phyloP scores from a whole-genome alignment of 768 basidiomycete genomes.

The Mrakia hoshinonis region DNA sequence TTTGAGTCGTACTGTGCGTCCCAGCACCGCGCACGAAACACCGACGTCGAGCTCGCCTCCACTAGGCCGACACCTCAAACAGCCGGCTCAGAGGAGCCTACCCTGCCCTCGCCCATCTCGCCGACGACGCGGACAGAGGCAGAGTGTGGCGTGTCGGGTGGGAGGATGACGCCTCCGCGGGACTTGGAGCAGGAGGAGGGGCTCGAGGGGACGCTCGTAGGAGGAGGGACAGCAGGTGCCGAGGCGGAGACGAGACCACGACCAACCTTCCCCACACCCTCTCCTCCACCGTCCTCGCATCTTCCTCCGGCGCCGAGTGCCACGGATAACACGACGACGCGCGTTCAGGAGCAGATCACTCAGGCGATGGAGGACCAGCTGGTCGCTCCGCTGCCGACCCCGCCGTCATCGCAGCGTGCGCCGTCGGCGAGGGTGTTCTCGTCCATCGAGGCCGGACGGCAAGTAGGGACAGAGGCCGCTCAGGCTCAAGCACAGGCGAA shows the following conservation, averaged over 20 bases:
- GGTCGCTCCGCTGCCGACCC: neutral
- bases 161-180: slow-evolving; percentile 5
- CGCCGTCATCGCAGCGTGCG: neutral
- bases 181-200: slow-evolving; percentile 26
- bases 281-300: neutral
- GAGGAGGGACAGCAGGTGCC: neutral
- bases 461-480: neutral
- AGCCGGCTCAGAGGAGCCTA: neutral
- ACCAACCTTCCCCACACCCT: neutral
- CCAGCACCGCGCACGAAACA: neutral
- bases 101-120: slow-evolving; percentile 48
- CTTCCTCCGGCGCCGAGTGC: neutral
- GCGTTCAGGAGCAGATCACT: slow-evolving; percentile 15
- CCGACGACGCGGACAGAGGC: neutral
- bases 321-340: too few relatives aligned
- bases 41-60: neutral
- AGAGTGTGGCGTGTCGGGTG: neutral
- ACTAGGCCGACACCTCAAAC: neutral
- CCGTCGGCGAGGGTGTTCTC: slow-evolving; percentile 4
- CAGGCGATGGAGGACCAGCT: slow-evolving; percentile 20
- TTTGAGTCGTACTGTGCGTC: slow-evolving; percentile 40
- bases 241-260: neutral
- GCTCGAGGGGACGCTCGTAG: slow-evolving; percentile 23
- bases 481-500: slow-evolving; percentile 32
- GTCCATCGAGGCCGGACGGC: slow-evolving; percentile 24